phyloP scores from a whole-genome alignment of 176 grass and related monocot species.

The Dendrocalamus sinicus region DNA sequence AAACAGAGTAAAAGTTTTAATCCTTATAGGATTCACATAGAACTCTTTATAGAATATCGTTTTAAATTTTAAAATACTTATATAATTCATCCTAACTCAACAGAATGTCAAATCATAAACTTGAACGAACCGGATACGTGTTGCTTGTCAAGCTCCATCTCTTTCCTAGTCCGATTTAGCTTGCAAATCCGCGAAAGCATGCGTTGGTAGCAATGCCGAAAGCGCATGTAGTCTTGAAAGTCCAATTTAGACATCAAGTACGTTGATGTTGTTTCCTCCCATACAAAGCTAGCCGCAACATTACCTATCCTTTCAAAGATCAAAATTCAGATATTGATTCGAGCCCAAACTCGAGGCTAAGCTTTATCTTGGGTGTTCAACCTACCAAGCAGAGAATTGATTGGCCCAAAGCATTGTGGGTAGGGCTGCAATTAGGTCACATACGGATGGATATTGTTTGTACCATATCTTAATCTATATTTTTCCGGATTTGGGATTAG shows the following conservation, averaged over 20 bases:
- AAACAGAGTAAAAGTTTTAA: no score
- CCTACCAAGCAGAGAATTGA: no score
- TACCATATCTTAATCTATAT: no score
- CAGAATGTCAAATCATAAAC: not conserved
- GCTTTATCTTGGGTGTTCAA: not conserved
- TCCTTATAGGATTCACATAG: no score
- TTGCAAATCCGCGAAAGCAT: not conserved
- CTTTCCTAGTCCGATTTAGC: not conserved
- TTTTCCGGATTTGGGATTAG: no score
- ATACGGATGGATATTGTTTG: no score
- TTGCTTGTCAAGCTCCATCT: not conserved
- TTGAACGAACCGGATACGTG: not conserved
- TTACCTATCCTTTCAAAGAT: not conserved
- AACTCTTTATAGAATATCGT: no score
- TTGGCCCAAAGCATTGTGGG: no score
- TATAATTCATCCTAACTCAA: no score
- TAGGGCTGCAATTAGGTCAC: no score
- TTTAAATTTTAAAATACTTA: no score
- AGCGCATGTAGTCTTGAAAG: slow-evolving; percentile 20
- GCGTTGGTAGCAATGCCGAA: slow-evolving; percentile 4
- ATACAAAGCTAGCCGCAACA: not conserved
- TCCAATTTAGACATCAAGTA: not conserved
- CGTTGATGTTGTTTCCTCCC: not conserved
- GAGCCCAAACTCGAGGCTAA: not conserved
- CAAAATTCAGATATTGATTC: not conserved